A percentile compares a stretch with the other conserved stretches of the same genome.
These are phyloP conservation scores for Ophiostoma quercus DNA, from an alignment of 2,329 filamentous ascomycete genomes.

Conservation along the genomic window DNA sequence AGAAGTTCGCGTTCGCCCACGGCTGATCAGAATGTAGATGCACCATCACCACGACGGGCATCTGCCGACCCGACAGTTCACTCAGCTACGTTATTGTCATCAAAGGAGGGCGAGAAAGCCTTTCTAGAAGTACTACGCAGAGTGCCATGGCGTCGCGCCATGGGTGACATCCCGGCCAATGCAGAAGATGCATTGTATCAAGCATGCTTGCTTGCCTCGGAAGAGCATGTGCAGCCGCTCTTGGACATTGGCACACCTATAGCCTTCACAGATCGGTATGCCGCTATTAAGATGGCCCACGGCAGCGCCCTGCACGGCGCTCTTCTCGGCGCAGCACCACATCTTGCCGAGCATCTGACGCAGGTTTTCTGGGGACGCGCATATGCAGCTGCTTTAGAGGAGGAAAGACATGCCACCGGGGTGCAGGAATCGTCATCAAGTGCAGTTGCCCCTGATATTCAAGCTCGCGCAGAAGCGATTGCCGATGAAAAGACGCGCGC, in stretches of 20 bases:
- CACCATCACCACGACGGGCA: neutral
- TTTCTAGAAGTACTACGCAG: neutral
- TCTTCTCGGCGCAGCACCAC: neutral
- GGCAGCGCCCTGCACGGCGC: neutral
- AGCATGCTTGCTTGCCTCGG: neutral
- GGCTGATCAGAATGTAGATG: neutral
- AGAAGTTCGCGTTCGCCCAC: neutral
- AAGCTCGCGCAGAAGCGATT: neutral
- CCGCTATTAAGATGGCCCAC: neutral
- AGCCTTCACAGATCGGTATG: neutral
- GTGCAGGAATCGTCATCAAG: neutral
- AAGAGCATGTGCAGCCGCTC: neutral
- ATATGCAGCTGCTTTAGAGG: neutral
- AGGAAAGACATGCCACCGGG: neutral
- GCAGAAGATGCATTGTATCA: neutral
- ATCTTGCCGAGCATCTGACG: neutral
- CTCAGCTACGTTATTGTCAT: neutral
- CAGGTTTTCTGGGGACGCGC: neutral
- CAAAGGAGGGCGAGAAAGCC: neutral
- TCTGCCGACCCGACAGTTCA: neutral
- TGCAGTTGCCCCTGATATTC: neutral
- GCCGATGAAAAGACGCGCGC: neutral
- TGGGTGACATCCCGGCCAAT: neutral
- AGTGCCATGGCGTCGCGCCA: neutral
- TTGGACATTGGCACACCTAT: neutral